Percentiles rank a stretch among this genome's conserved stretches.
Conservation (phyloP, 2,329 filamentous ascomycete species). For the Dendrostoma leiphaemia region DNA sequence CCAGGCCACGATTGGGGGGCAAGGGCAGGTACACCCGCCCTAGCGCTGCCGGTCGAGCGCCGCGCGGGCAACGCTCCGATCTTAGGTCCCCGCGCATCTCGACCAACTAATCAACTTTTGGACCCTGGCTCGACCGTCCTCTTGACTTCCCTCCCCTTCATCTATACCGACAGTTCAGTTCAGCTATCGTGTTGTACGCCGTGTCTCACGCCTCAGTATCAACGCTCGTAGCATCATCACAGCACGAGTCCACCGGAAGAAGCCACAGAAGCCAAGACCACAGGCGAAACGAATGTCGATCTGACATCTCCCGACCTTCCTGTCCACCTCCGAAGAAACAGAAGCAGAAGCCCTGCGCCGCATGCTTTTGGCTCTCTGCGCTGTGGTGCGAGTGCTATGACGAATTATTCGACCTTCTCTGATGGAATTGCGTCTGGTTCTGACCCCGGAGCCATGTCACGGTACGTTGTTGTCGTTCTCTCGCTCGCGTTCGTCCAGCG, state of each 20-base stretch:
- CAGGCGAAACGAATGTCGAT: background rate
- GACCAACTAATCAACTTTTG: background rate
- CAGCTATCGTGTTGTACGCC: too few species aligned
- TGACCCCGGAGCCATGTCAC: constrained; percentile 46
- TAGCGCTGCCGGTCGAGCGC: constrained; percentile 11
- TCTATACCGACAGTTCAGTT: background rate
- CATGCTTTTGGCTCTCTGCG: background rate
- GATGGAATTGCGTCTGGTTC: constrained; percentile 42
- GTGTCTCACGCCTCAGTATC: too few species aligned
- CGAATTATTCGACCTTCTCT: constrained; percentile 52
- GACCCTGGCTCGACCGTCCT: background rate
- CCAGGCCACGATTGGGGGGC: background rate
- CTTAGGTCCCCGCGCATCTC: background rate
- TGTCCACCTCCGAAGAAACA: too few species aligned
- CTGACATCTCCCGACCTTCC: background rate
- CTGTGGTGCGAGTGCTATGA: constrained; percentile 40
- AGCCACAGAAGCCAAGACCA: background rate
- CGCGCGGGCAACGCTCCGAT: background rate
- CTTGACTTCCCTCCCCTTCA: background rate
- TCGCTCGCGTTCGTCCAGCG: background rate
- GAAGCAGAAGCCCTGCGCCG: too few species aligned
- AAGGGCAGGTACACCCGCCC: background rate
- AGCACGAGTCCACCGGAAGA: background rate
- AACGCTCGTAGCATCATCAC: too few species aligned
- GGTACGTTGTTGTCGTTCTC: constrained; percentile 31